These are phyloP conservation scores for Mimosa pudica DNA, from an alignment of 306 rosid species.

Conservation along the genomic window DNA sequence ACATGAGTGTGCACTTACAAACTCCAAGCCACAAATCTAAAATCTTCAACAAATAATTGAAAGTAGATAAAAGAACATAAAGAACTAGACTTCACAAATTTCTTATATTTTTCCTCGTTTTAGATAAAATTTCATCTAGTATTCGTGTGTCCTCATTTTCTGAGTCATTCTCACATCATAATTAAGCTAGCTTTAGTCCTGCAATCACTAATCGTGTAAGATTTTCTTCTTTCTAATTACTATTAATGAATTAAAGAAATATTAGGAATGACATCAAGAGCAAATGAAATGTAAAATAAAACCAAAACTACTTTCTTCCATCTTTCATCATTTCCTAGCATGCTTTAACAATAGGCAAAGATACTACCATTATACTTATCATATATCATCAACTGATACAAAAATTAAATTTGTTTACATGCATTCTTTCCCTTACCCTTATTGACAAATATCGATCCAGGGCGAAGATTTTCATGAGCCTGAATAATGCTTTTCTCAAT, in stretches of 20 bases:
- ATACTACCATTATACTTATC: background rate
- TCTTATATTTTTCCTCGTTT: background rate
- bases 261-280: background rate
- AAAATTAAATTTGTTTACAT: constrained; percentile 8
- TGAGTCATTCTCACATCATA: background rate
- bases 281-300: background rate
- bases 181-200: background rate
- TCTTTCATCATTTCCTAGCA: constrained; percentile 14
- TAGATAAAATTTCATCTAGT: background rate
- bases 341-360: constrained; percentile 23
- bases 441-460: constrained; percentile 73
- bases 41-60: background rate
- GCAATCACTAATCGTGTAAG: background rate
- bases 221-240: background rate
- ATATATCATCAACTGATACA: constrained; percentile 15
- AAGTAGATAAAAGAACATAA: background rate
- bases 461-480: constrained; percentile 87
- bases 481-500: constrained; percentile 76
- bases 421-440: constrained; percentile 56
- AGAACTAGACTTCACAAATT: background rate
- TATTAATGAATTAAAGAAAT: background rate
- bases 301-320: background rate
- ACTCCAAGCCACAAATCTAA: background rate
- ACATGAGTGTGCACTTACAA: background rate
- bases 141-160: background rate